phyloP scores from a whole-genome alignment of 768 basidiomycete genomes.

The Psilocybe tampanensis region DNA sequence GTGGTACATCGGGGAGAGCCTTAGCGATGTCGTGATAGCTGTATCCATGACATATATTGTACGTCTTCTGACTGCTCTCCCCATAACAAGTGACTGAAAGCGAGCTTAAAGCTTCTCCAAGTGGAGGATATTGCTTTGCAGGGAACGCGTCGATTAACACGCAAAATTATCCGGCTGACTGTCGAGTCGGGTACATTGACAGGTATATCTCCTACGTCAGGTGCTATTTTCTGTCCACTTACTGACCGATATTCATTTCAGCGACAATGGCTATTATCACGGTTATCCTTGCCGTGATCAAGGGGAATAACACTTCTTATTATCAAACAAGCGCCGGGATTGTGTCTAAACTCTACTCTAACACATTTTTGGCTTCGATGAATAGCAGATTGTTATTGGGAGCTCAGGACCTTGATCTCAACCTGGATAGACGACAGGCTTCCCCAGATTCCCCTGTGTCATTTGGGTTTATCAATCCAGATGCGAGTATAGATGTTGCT shows the following conservation, averaged over 20 bases:
- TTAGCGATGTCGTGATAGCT: not conserved
- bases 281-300: not conserved
- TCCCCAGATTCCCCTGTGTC: too few relatives aligned
- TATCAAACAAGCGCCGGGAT: not conserved
- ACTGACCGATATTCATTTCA: not conserved
- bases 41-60: conserved; percentile 1
- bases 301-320: not conserved
- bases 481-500: too few relatives aligned
- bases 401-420: not conserved
- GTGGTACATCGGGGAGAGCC: not conserved
- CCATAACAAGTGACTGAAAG: not conserved
- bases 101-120: not conserved
- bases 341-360: conserved; percentile 2
- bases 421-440: too few relatives aligned
- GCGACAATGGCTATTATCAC: not conserved
- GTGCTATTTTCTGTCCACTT: too few relatives aligned
- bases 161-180: not conserved
- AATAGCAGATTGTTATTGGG: not conserved
- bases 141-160: not conserved
- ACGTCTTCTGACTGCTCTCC: too few relatives aligned
- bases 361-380: not conserved
- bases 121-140: not conserved
- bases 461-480: too few relatives aligned
- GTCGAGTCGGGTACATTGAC: not conserved
- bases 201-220: not conserved